Conservation (phyloP, 129 eudicot species). For the Gnaphalium uliginosum region DNA sequence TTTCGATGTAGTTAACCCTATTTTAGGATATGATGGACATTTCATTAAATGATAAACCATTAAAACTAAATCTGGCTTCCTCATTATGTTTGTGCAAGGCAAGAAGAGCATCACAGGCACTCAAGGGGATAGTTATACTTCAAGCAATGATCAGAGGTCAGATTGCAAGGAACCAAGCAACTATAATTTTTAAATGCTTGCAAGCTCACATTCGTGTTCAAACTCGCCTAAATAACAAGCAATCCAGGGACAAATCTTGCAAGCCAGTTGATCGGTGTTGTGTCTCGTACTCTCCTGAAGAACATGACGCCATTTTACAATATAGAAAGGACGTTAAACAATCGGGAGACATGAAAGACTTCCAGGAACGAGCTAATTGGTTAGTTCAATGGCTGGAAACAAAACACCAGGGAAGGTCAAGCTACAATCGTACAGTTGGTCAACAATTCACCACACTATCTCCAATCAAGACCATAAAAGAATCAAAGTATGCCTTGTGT, state of each 20-base stretch:
- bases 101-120: slow-evolving; percentile 24
- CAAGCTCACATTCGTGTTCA: slow-evolving; percentile 70
- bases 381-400: slow-evolving; percentile 54
- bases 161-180: slow-evolving; percentile 75
- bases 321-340: slow-evolving; percentile 49
- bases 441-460: slow-evolving; percentile 56
- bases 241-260: slow-evolving; percentile 47
- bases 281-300: slow-evolving; percentile 55
- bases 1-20: too few relatives aligned
- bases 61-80: neutral
- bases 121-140: slow-evolving; percentile 79
- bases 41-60: neutral
- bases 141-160: slow-evolving; percentile 92
- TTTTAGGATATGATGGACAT: neutral
- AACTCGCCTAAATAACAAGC: slow-evolving; percentile 60
- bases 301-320: slow-evolving; percentile 57
- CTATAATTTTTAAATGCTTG: slow-evolving; percentile 65
- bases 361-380: slow-evolving; percentile 46
- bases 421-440: slow-evolving; percentile 38
- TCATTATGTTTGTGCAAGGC: neutral
- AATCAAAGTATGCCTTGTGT: neutral
- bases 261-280: slow-evolving; percentile 54
- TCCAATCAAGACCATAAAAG: slow-evolving; percentile 33
- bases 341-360: slow-evolving; percentile 37
- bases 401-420: slow-evolving; percentile 46